phyloP scores from a whole-genome alignment of 1,139 yeast species.

The Diutina scorzettiae region DNA sequence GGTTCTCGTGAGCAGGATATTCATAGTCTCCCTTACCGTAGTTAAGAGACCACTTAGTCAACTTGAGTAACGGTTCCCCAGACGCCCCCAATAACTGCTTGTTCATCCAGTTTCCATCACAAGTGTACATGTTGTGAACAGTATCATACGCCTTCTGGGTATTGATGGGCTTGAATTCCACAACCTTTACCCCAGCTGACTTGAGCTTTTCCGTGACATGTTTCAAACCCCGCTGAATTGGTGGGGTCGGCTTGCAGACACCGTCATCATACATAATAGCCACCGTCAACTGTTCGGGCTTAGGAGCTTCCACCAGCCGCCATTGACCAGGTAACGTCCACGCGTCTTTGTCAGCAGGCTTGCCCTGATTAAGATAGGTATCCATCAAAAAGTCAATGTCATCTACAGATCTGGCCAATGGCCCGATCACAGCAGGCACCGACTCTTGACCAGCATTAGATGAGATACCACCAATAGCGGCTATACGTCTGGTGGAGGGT shows the following conservation, averaged over 20 bases:
- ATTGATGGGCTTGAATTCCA: slow-evolving; percentile 36
- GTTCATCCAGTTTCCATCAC: slow-evolving; percentile 53
- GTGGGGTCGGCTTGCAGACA: slow-evolving; percentile 12
- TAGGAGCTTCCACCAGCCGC: slow-evolving; percentile 20
- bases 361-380: slow-evolving; percentile 42
- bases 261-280: slow-evolving; percentile 18
- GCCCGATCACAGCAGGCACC: slow-evolving; percentile 50
- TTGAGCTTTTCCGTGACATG: slow-evolving; percentile 9
- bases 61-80: slow-evolving; percentile 53
- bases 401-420: slow-evolving; percentile 46
- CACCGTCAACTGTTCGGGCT: slow-evolving; percentile 43
- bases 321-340: slow-evolving; percentile 10
- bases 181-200: slow-evolving; percentile 10
- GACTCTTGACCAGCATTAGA: slow-evolving; percentile 37
- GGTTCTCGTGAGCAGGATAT: slow-evolving; percentile 31
- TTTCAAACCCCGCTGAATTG: slow-evolving; percentile 10
- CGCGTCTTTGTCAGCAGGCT: slow-evolving; percentile 10
- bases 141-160: slow-evolving; percentile 31
- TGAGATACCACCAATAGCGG: slow-evolving; percentile 38
- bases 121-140: slow-evolving; percentile 35
- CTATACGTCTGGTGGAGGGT: slow-evolving; percentile 54
- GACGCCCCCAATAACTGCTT: slow-evolving; percentile 34
- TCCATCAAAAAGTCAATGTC: slow-evolving; percentile 57
- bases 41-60: slow-evolving; percentile 44
- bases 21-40: slow-evolving; percentile 32